Base-by-base conservation (phyloP, 1,284 basidiomycete species). In the Ganoderma multipileum region DNA sequence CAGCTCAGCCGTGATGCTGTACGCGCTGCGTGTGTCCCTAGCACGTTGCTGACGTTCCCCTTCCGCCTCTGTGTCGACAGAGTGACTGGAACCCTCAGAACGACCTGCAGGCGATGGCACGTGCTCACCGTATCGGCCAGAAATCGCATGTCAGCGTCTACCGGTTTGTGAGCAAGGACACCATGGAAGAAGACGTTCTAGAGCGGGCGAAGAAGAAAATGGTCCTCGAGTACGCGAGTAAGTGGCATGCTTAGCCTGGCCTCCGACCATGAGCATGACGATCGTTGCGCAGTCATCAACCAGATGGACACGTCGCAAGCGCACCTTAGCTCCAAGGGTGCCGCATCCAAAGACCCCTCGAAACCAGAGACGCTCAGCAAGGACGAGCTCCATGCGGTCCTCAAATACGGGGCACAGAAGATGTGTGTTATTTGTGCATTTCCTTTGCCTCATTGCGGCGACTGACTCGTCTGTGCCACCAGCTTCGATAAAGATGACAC, bases 241-340 rank as follows among this genome's bases (percentile, higher is more conserved):
- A 80, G 95, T 91, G 65, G 54, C 44, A 66, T 67, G 60, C 26
- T 23, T 23, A 26, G 67, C 38, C 68, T 61, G 70, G 66, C 72
- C 72, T 67, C 73, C 36, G 14, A 28, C 58, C 38, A 50, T n/a
- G 60, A 65, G 70, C 57, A 69, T 71, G 69, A 72, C 71, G 73
- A 41, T 65, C 62, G 38, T 28, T 30, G 16, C 65, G 44, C 78
- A 96, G 95, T 99, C 84, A 99, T 99, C 85, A 97, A 98, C 82
- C 97, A 99, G 83, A 98, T 99, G 92, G 98, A 99, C 83, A 99
- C 98, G 38, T 97, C 96, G 44, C 98, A 98, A 73, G 95, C 95
- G 60, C 96, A 99, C 82, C 91, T 99, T 73, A 93, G 94, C 74
- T 91, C 93, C 64, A 95, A 95, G 78, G 86, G 88, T 33, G 81